phyloP scores from a whole-genome alignment of 2,329 filamentous ascomycete species.

The Chrysosporium keratinophilum region DNA sequence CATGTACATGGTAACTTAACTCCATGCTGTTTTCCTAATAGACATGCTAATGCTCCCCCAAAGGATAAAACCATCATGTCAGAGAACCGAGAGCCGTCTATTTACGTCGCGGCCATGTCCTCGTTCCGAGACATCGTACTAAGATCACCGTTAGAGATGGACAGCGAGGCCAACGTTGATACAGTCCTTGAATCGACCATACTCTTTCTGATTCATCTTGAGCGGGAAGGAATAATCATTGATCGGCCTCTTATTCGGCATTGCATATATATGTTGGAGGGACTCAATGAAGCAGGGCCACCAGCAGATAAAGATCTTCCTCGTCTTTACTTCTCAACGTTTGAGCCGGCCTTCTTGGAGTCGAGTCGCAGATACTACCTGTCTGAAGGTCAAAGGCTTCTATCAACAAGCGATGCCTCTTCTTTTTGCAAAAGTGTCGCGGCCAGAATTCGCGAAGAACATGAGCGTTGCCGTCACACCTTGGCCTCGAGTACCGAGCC shows the following conservation, averaged over 20 bases:
- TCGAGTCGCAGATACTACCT: constrained; percentile 65
- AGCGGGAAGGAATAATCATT: constrained; percentile 79
- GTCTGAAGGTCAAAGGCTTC: constrained; percentile 60
- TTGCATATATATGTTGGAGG: constrained; percentile 81
- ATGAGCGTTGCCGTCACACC: constrained; percentile 70
- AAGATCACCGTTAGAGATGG: constrained; percentile 43
- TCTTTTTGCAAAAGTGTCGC: constrained; percentile 70
- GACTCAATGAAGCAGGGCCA: constrained; percentile 64
- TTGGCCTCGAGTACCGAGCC: constrained; percentile 60
- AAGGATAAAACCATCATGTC: constrained; percentile 70
- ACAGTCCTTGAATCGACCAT: constrained; percentile 71
- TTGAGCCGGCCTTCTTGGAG: constrained; percentile 67
- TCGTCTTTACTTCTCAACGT: constrained; percentile 72
- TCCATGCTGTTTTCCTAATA: background rate
- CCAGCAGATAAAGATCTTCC: constrained; percentile 60
- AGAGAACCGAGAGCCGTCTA: constrained; percentile 62
- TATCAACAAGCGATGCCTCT: constrained; percentile 69
- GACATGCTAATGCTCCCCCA: background rate
- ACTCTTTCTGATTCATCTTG: constrained; percentile 84
- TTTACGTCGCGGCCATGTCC: constrained; percentile 75
- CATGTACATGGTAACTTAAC: constrained; percentile 66
- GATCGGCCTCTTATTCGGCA: constrained; percentile 72
- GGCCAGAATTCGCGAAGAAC: constrained; percentile 67
- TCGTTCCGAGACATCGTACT: constrained; percentile 83
- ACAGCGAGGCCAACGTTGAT: constrained; percentile 46